These are phyloP conservation scores for Graphiopsis chlorocephala DNA, from an alignment of 2,329 filamentous ascomycete genomes.

Conservation along the genomic window DNA sequence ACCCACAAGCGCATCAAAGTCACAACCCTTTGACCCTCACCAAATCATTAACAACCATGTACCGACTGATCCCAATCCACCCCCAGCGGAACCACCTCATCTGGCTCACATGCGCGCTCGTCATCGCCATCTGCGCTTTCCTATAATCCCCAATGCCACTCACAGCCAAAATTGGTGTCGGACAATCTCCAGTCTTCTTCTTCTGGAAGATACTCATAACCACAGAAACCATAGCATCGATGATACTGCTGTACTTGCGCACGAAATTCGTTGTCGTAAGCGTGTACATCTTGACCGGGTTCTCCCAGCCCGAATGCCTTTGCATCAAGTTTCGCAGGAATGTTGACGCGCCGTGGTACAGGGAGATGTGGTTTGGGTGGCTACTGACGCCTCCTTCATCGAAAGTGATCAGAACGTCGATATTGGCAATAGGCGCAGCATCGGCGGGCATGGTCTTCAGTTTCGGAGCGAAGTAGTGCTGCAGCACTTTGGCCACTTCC, in stretches of 20 bases:
- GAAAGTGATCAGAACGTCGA: slow-evolving; percentile 88
- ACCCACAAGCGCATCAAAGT: neutral
- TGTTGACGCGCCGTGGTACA: slow-evolving; percentile 74
- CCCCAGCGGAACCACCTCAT: slow-evolving; percentile 99
- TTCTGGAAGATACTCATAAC: slow-evolving; percentile 49
- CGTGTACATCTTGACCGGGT: slow-evolving; percentile 81
- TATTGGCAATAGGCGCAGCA: slow-evolving; percentile 52
- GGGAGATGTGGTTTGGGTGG: slow-evolving; percentile 90
- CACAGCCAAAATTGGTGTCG: slow-evolving; percentile 64
- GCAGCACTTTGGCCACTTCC: slow-evolving; percentile 68
- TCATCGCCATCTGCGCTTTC: slow-evolving; percentile 82
- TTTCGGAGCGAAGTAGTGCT: slow-evolving; percentile 69
- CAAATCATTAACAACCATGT: slow-evolving; percentile 95
- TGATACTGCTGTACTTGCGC: slow-evolving; percentile 77
- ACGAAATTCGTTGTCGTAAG: slow-evolving; percentile 68
- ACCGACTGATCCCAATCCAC: slow-evolving; percentile 86
- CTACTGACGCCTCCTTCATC: slow-evolving; percentile 77
- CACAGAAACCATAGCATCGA: slow-evolving; percentile 74
- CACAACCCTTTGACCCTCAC: slow-evolving; percentile 52
- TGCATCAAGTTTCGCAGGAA: slow-evolving; percentile 68
- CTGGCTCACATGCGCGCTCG: slow-evolving; percentile 83
- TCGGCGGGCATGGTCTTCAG: slow-evolving; percentile 44
- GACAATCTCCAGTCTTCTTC: slow-evolving; percentile 54
- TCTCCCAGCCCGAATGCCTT: slow-evolving; percentile 61
- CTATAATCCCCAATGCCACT: slow-evolving; percentile 63